phyloP scores from a whole-genome alignment of 1,139 yeast genomes.

The Saccharomycopsis phalli region DNA sequence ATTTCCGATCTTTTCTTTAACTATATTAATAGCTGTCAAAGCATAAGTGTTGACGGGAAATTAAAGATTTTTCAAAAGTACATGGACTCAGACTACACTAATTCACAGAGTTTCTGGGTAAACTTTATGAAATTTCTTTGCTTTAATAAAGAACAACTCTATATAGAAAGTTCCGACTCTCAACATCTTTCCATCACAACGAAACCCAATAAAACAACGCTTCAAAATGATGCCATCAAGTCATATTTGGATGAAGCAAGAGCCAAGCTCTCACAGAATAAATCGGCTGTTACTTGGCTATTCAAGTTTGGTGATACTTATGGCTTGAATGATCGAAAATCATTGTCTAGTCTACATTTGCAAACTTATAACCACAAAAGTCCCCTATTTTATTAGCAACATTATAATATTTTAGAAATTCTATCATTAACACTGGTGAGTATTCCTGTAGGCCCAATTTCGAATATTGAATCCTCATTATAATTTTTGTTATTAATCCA shows the following conservation, averaged over 20 bases:
- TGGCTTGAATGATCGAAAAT: not conserved
- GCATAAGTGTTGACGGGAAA: slow-evolving; percentile 1
- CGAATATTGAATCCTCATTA: slow-evolving; percentile 19
- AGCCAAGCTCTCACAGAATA: too few species aligned
- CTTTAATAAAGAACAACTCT: slow-evolving; percentile 10
- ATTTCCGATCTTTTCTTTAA: slow-evolving; percentile 15
- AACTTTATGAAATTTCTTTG: slow-evolving; percentile 17
- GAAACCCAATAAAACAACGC: too few species aligned
- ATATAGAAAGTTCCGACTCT: not conserved
- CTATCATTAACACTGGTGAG: slow-evolving; percentile 19
- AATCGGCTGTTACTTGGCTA: not conserved
- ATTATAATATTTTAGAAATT: slow-evolving; percentile 17
- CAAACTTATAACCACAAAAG: not conserved
- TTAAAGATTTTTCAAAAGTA: slow-evolving; percentile 13
- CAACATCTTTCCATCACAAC: too few species aligned
- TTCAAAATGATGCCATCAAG: too few species aligned
- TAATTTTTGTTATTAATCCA: slow-evolving; percentile 20
- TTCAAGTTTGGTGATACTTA: not conserved
- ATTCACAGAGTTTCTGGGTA: slow-evolving; percentile 20
- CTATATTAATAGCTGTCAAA: slow-evolving; percentile 12
- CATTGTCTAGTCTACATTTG: not conserved
- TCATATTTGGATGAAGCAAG: too few species aligned
- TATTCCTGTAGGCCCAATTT: slow-evolving; percentile 19
- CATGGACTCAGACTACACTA: slow-evolving; percentile 11
- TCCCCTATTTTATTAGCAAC: too few species aligned